phyloP scores from a whole-genome alignment of 495 filamentous ascomycete species.

The Talaromyces wortmannii region DNA sequence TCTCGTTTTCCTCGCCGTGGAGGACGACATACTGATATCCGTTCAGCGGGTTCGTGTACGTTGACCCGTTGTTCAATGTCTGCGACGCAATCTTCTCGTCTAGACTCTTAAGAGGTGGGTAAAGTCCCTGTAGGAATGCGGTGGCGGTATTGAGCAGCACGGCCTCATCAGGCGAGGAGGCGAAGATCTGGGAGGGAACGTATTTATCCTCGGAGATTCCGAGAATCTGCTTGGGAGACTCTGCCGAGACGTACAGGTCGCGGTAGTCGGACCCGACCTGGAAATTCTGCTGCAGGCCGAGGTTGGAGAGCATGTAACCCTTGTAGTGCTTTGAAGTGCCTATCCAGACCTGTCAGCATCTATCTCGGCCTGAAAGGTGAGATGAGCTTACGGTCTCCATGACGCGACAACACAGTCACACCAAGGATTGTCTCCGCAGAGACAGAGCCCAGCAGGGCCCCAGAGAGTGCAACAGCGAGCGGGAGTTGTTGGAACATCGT shows the following conservation, averaged over 20 bases:
- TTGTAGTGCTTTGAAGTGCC: no score
- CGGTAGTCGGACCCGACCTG: constrained; percentile 55
- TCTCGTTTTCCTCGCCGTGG: constrained; percentile 42
- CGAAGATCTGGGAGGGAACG: constrained; percentile 51
- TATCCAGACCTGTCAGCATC: no score
- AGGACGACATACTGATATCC: constrained; percentile 50
- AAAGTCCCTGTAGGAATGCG: constrained; percentile 57
- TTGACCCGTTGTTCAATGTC: constrained; percentile 44
- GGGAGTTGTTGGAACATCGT: no score
- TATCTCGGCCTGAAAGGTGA: no score
- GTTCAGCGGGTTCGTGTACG: constrained; percentile 42
- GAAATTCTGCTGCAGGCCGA: constrained; percentile 57
- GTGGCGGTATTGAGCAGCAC: constrained; percentile 53
- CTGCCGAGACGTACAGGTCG: constrained; percentile 46
- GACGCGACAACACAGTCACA: no score
- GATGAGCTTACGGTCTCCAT: no score
- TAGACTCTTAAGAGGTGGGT: no score
- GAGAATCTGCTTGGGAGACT: constrained; percentile 42
- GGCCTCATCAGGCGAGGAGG: constrained; percentile 49
- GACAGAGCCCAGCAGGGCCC: no score
- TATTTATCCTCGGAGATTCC: constrained; percentile 50
- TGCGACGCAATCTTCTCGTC: constrained; percentile 29
- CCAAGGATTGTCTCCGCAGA: no score
- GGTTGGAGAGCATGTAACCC: no score
- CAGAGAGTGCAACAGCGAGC: no score